Conservation (phyloP, 208 protist species). For the Leishmania martiniquensis region DNA sequence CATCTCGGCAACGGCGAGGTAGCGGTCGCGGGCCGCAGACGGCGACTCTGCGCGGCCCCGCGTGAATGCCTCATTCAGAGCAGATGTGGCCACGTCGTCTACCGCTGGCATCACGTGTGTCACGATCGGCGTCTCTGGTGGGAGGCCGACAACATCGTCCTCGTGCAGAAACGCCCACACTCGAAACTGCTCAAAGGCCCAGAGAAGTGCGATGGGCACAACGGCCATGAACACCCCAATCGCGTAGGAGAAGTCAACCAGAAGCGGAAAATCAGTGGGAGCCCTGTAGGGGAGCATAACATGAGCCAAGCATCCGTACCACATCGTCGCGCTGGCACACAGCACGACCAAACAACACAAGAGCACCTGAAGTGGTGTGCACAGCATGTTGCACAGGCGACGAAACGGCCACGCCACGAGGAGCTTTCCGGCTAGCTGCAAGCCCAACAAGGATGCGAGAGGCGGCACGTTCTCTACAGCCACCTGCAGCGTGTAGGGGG, state of each 20-base stretch:
- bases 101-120: neutral
- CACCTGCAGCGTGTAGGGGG: conserved; percentile 23
- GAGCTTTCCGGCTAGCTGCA: conserved; percentile 1
- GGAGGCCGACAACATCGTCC: conserved; percentile 20
- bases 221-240: conserved; percentile 5
- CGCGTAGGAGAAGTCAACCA: neutral
- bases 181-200: conserved; percentile 14
- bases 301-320: neutral
- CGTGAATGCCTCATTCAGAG: conserved; percentile 20
- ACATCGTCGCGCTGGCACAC: conserved; percentile 4
- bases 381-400: neutral
- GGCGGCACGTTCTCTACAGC: conserved; percentile 11
- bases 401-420: conserved; percentile 2
- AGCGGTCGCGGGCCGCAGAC: neutral
- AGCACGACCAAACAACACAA: neutral
- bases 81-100: conserved; percentile 4
- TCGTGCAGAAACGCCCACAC: conserved; percentile 28
- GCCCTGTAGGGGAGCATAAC: neutral
- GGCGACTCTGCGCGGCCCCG: neutral
- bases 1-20: conserved; percentile 1
- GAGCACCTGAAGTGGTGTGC: conserved; percentile 4
- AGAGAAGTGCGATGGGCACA: conserved; percentile 5
- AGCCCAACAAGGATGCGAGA: conserved; percentile 5
- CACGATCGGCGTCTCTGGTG: conserved; percentile 12
- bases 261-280: neutral